A percentile compares a stretch with the other conserved stretches of the same genome.
These are phyloP conservation scores for Alloascoidea hylecoeti DNA, from an alignment of 805 yeast genomes.

Conservation along the genomic window DNA sequence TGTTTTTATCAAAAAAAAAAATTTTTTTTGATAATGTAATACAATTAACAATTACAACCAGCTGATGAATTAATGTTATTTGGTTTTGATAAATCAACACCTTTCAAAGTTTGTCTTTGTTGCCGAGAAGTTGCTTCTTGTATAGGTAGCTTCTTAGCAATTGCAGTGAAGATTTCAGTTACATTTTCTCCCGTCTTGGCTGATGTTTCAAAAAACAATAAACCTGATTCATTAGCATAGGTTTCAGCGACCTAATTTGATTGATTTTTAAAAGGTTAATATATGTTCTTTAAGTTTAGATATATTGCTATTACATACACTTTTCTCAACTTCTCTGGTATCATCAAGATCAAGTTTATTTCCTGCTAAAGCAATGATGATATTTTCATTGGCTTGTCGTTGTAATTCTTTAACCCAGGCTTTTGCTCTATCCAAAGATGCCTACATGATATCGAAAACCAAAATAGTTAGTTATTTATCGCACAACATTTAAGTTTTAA, in stretches of 20 bases:
- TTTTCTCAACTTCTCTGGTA: conserved; percentile 29
- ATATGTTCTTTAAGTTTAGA: no score
- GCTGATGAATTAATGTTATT: conserved; percentile 10
- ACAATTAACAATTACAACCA: conserved; percentile 22
- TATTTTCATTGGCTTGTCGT: conserved; percentile 60
- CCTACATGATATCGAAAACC: conserved; percentile 19
- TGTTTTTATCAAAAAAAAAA: no score
- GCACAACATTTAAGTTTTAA: not conserved
- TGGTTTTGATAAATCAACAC: conserved; percentile 17
- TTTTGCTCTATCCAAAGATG: conserved; percentile 67
- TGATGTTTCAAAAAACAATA: conserved; percentile 42
- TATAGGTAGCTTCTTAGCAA: conserved; percentile 32
- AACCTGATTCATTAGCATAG: conserved; percentile 39
- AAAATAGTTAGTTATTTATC: not conserved
- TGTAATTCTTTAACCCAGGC: conserved; percentile 88
- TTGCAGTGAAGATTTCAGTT: conserved; percentile 25
- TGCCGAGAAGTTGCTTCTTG: conserved; percentile 18
- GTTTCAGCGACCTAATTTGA: conserved; percentile 19
- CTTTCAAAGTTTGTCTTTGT: conserved; percentile 14
- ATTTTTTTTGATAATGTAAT: no score
- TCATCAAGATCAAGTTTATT: conserved; percentile 60
- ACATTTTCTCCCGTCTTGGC: conserved; percentile 65
- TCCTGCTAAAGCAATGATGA: conserved; percentile 79
- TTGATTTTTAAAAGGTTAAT: not conserved
- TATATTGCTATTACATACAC: conserved; percentile 9